These are phyloP conservation scores for Beauveria medogensis DNA, from an alignment of 2,329 filamentous ascomycete species.

Conservation along the genomic window DNA sequence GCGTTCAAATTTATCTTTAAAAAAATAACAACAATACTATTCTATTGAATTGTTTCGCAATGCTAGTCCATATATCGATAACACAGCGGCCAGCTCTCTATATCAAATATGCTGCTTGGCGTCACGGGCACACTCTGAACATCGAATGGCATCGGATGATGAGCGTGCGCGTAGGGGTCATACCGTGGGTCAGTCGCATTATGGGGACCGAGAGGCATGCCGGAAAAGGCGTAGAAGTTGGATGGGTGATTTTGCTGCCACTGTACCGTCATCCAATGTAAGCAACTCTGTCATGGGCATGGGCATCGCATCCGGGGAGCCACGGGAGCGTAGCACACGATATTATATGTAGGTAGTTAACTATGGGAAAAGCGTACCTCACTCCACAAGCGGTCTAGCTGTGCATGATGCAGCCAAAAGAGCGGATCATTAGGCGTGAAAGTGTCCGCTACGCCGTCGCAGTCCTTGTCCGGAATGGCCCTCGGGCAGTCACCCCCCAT, in stretches of 20 bases:
- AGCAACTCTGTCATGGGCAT: too few species aligned
- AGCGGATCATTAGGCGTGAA: conserved; percentile 3
- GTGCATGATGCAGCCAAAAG: conserved; percentile 2
- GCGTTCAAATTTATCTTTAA: too few species aligned
- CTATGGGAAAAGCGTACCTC: neutral
- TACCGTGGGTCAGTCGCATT: neutral
- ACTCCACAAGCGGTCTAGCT: neutral
- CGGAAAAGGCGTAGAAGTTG: neutral
- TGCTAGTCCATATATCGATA: neutral
- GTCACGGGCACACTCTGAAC: neutral
- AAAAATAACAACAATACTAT: too few species aligned
- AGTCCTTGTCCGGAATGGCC: neutral
- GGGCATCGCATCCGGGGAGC: neutral
- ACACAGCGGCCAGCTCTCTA: neutral
- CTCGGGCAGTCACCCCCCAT: neutral
- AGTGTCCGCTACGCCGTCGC: neutral
- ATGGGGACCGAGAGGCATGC: neutral
- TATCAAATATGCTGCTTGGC: neutral
- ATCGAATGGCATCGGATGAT: neutral
- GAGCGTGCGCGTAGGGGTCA: neutral
- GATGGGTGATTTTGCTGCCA: neutral
- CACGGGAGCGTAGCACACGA: neutral
- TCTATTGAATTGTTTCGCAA: neutral
- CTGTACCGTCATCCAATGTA: neutral
- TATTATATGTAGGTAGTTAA: too few species aligned